Base-by-base conservation (phyloP, 768 basidiomycete genomes). In the Daedaleopsis sinensis region DNA sequence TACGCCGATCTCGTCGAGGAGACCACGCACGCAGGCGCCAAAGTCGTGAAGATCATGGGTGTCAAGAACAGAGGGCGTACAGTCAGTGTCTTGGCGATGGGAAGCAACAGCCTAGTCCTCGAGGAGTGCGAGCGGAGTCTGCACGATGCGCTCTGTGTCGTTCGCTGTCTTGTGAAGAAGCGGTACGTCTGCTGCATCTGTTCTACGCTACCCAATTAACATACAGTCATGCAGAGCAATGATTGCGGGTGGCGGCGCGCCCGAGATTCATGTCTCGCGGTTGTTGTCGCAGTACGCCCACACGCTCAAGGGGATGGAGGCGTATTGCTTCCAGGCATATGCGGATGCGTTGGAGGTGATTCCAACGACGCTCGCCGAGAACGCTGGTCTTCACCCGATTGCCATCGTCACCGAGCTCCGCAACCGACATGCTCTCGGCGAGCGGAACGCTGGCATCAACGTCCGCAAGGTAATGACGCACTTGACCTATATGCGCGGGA, bases 81-180 rank as follows among this genome's bases (percentile, higher is more conserved):
- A 0, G 94, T 98, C 64, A 93, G 91, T 70, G 91, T 99, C 65
- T 86, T 99, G 55, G 96, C 94, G 42, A 98, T 94, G 79, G 97
- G 97, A 59, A 84, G 84, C 70, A 99, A 98, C 79, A 83, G 84
- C 61, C 82, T 99, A 49, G 95, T 99, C 0, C 85, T 98, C 52
- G 97, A 98, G 73, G 97, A 99, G 76, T 93, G 90, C 68, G 97
- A 98, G 79, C 88, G 97, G 58, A 95, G 93, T 83, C 78, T 99
- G 67, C 97, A 99, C 76, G 97, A 99, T 73, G 96, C 97, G 0
- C 84, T 98, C n/a, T 98, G 97, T 72, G 97, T 99, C 35, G 95
- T 99, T 5, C 86, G 97, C 53, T 99, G 97, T 79, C 83, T 99
- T 55, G 96, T 99, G 50, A 98, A 99, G 80, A 98, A 98, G 79